Conservation (phyloP, 345 rosid genomes). For the Hibiscus trionum region DNA sequence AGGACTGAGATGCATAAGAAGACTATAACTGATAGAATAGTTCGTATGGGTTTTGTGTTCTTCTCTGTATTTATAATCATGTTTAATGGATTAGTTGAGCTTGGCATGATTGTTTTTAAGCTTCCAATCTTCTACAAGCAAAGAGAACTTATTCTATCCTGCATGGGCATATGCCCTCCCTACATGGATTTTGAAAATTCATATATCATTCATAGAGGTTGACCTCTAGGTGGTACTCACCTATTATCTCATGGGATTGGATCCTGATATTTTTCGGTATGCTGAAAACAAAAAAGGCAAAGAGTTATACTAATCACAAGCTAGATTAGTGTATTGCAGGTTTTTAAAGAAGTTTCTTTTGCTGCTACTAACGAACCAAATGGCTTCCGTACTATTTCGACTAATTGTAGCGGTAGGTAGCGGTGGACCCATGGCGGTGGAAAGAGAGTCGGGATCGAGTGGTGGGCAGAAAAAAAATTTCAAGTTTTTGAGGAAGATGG, state of each 20-base stretch:
- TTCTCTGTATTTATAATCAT: slow-evolving; percentile 38
- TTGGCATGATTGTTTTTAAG: slow-evolving; percentile 59
- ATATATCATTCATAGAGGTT: slow-evolving; percentile 56
- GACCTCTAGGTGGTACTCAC: slow-evolving; percentile 47
- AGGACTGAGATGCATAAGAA: slow-evolving; percentile 52
- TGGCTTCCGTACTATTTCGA: slow-evolving; percentile 48
- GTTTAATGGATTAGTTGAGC: slow-evolving; percentile 66
- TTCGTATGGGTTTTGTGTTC: slow-evolving; percentile 58
- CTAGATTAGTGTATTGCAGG: slow-evolving; percentile 21
- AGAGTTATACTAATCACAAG: neutral
- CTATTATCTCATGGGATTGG: slow-evolving; percentile 64
- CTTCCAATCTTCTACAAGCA: slow-evolving; percentile 88
- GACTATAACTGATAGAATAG: slow-evolving; percentile 34
- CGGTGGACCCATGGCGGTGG: no score
- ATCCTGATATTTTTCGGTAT: slow-evolving; percentile 63
- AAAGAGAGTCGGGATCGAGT: no score
- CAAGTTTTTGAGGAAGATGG: no score
- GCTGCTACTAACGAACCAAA: slow-evolving; percentile 34
- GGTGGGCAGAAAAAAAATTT: no score
- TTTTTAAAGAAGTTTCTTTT: slow-evolving; percentile 40
- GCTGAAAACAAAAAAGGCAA: neutral
- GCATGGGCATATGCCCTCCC: slow-evolving; percentile 76
- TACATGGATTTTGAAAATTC: slow-evolving; percentile 71
- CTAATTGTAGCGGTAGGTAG: slow-evolving; percentile 43
- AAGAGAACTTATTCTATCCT: slow-evolving; percentile 70